Evolutionary conservation across 805 yeast species (phyloP).

Genomic region (Lipomyces mesembrius): DNA sequence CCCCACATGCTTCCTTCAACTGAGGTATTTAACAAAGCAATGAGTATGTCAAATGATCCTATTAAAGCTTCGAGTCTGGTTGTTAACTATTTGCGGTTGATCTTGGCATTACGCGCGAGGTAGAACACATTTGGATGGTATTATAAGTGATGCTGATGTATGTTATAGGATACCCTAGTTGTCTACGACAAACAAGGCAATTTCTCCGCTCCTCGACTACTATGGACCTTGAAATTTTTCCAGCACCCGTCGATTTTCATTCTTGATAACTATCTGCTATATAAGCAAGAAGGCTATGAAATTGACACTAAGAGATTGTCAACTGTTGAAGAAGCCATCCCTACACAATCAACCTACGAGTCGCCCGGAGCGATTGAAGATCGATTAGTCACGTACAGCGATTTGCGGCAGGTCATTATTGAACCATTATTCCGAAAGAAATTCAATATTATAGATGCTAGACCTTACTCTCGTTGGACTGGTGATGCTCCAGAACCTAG

Average conservation of each 20-base stretch:
- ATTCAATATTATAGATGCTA: slow-evolving; percentile 71
- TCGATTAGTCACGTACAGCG: slow-evolving; percentile 69
- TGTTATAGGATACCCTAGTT: slow-evolving; percentile 59
- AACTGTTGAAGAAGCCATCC: slow-evolving; percentile 19
- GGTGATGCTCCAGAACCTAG: slow-evolving; percentile 90
- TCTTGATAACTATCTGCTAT: slow-evolving; percentile 68
- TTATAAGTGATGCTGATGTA: neutral
- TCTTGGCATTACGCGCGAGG: slow-evolving; percentile 56
- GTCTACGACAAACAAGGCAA: slow-evolving; percentile 85
- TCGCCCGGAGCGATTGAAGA: slow-evolving; percentile 47
- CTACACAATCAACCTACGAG: slow-evolving; percentile 37
- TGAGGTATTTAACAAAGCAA: slow-evolving; percentile 57
- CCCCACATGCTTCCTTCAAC: slow-evolving; percentile 90
- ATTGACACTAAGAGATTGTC: slow-evolving; percentile 47
- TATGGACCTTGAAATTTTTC: slow-evolving; percentile 83
- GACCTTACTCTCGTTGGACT: slow-evolving; percentile 72
- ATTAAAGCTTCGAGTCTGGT: neutral
- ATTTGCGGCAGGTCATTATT: slow-evolving; percentile 61
- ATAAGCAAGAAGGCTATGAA: slow-evolving; percentile 50
- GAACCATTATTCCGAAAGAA: slow-evolving; percentile 32
- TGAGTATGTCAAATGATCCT: slow-evolving; percentile 31
- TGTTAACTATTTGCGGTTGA: slow-evolving; percentile 47
- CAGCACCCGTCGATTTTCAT: slow-evolving; percentile 74
- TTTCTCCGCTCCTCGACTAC: slow-evolving; percentile 87
- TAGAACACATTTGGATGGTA: slow-evolving; percentile 5